phyloP scores from a whole-genome alignment of 2,329 filamentous ascomycete genomes.

The Macroventuria anomochaeta region DNA sequence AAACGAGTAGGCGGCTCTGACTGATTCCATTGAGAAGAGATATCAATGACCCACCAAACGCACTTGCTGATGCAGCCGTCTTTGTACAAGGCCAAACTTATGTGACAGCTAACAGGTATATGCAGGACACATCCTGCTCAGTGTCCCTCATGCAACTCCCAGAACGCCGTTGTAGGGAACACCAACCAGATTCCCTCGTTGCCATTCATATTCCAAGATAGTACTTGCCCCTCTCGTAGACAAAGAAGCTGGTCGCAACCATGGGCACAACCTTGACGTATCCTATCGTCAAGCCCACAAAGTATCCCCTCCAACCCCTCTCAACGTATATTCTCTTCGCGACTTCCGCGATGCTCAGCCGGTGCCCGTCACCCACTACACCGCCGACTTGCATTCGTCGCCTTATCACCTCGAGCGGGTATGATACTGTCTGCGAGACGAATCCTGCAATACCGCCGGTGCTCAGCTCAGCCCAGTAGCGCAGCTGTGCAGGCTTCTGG shows the following conservation, averaged over 20 bases:
- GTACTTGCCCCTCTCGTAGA: slow-evolving; percentile 69
- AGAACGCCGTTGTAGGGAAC: not conserved
- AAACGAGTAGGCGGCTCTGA: not conserved
- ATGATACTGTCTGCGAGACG: slow-evolving; percentile 89
- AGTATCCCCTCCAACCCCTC: slow-evolving; percentile 81
- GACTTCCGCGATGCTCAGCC: slow-evolving; percentile 80
- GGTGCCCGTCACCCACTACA: slow-evolving; percentile 86
- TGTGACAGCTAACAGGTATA: not conserved
- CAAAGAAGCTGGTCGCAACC: slow-evolving; percentile 75
- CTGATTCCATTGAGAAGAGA: not conserved
- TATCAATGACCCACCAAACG: not conserved
- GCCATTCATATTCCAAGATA: slow-evolving; percentile 56
- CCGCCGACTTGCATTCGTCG: slow-evolving; percentile 96
- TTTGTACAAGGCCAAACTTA: slow-evolving; percentile 3
- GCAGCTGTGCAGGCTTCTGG: slow-evolving; percentile 71
- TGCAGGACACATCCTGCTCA: not conserved
- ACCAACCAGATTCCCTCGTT: not conserved
- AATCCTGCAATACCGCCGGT: slow-evolving; percentile 87
- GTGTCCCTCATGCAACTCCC: not conserved
- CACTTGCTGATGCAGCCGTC: slow-evolving; percentile 12
- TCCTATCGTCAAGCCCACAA: slow-evolving; percentile 89
- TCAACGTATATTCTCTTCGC: slow-evolving; percentile 76
- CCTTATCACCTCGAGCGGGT: slow-evolving; percentile 90
- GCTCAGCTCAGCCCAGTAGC: slow-evolving; percentile 83
- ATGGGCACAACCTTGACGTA: slow-evolving; percentile 95